Percentiles rank a stretch among this genome's conserved stretches.
Conservation (phyloP, 2,329 filamentous ascomycete genomes). For the Neocatenulostroma microsporum region DNA sequence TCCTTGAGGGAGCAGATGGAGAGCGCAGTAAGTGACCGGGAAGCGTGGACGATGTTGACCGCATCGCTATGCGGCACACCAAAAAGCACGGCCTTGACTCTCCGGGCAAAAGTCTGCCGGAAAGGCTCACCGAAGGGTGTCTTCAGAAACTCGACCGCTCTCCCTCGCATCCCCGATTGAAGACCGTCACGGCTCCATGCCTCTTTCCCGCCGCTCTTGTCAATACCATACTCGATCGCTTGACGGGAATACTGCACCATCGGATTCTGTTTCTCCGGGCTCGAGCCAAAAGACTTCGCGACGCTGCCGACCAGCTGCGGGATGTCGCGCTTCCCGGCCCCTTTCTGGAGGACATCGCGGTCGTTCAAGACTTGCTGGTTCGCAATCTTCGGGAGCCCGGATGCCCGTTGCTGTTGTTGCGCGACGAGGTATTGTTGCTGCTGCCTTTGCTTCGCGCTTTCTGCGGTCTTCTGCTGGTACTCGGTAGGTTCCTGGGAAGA, state of each 20-base stretch:
- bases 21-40: conserved; percentile 55
- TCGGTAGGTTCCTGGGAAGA: conserved; percentile 26
- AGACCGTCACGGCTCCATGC: conserved; percentile 27
- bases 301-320: conserved; percentile 35
- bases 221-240: conserved; percentile 23
- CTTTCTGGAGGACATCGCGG: conserved; percentile 17
- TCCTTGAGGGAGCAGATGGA: conserved; percentile 67
- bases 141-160: conserved; percentile 40
- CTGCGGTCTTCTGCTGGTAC: conserved; percentile 14
- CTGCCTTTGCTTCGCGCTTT: conserved; percentile 11
- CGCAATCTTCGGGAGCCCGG: conserved; percentile 23
- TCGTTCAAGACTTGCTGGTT: conserved; percentile 18
- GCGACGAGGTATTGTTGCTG: conserved; percentile 15
- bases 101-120: conserved; percentile 59
- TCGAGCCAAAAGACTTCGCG: conserved; percentile 43
- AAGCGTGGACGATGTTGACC: conserved; percentile 61
- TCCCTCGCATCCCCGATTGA: conserved; percentile 35
- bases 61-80: conserved; percentile 66
- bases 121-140: conserved; percentile 59
- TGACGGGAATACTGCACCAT: conserved; percentile 31
- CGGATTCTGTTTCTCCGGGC: conserved; percentile 31
- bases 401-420: conserved; percentile 23
- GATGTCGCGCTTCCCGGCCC: conserved; percentile 12
- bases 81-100: conserved; percentile 59
- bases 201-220: conserved; percentile 43